Base-by-base conservation (phyloP, 169 alveolate species). In the Eimeria falciformis region DNA sequence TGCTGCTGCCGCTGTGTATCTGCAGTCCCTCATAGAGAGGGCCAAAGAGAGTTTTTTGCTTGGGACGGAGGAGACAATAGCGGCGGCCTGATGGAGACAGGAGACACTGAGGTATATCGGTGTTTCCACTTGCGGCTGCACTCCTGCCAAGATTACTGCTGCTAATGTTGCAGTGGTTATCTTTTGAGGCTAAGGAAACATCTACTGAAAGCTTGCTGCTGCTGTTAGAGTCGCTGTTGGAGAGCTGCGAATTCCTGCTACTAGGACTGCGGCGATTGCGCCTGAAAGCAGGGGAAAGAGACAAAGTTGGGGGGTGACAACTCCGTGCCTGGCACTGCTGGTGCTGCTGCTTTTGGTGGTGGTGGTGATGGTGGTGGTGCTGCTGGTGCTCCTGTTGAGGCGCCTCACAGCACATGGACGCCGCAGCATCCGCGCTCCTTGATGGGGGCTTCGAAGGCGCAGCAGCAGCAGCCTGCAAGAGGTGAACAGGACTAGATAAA, bases 181-280 rank as follows among this genome's bases (percentile, higher is more conserved):
- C 62, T 50, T 50, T 14, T 50, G 62, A 7, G 7, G 62, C 7
- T 14, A 7, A 11, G 62, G 62, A 7, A 50, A 14, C n/a, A 7
- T 50, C 62, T 11, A 14, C 62, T 50, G 14, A 7, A 50, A 7
- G 62, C 62, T 50, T 73, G 40, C 84, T 73, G 62, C 65, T 73
- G 84, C 65, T 43, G 65, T 56, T 71, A 12, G 58, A 17, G 55
- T 37, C 29, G 55, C 82, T 27, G 55, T n/a, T 11, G n/a, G 65
- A 23, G n/a, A 40, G 65, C 12, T 3, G 23, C 37, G 40, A 33
- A 37, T 5, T 4, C 18, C 62, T 45, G 62, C 40, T 47, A 33
- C 62, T 45, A 62, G 84, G 84, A 47, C 65, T 73, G 65, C 84
- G 84, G 65, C 84, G 84, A 23, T 73, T 73, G 47, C 84, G 84